Conservation (phyloP, 768 basidiomycete species). For the Psilocybe cyanescens region DNA sequence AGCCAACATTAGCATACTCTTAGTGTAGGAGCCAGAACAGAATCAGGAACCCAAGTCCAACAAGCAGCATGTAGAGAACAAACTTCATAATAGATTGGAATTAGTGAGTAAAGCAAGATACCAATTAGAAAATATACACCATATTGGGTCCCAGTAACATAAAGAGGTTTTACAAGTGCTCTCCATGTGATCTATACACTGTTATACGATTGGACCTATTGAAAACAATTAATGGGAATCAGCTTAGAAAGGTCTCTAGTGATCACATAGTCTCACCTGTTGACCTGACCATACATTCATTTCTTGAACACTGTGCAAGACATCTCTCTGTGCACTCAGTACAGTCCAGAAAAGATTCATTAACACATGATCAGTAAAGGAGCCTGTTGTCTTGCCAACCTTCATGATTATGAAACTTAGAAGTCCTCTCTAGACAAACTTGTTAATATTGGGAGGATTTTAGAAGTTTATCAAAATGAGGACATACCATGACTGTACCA, state of each 20-base stretch:
- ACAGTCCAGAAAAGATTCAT: constrained; percentile 18
- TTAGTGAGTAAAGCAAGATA: constrained; percentile 10
- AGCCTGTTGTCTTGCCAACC: constrained; percentile 25
- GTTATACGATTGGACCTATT: constrained; percentile 49
- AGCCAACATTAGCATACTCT: no score
- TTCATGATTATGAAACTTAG: constrained; percentile 58
- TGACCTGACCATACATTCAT: constrained; percentile 61
- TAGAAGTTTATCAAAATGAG: no score
- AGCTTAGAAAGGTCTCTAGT: not conserved
- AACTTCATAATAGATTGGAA: constrained; percentile 27
- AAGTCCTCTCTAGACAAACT: constrained; percentile 40
- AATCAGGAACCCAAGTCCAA: constrained; percentile 52
- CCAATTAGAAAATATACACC: constrained; percentile 30
- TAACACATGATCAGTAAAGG: not conserved
- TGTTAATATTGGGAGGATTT: not conserved
- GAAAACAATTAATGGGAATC: not conserved
- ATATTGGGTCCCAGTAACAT: constrained; percentile 46
- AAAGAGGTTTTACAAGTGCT: constrained; percentile 51
- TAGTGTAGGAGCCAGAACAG: constrained; percentile 54
- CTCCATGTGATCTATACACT: constrained; percentile 59
- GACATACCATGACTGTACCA: constrained; percentile 53
- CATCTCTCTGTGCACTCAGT: constrained; percentile 35
- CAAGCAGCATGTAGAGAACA: constrained; percentile 46
- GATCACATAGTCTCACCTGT: constrained; percentile 31
- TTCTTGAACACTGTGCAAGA: constrained; percentile 49